These are phyloP conservation scores for Ilyonectria destructans DNA, from an alignment of 2,329 filamentous ascomycete genomes.

Conservation along the genomic window DNA sequence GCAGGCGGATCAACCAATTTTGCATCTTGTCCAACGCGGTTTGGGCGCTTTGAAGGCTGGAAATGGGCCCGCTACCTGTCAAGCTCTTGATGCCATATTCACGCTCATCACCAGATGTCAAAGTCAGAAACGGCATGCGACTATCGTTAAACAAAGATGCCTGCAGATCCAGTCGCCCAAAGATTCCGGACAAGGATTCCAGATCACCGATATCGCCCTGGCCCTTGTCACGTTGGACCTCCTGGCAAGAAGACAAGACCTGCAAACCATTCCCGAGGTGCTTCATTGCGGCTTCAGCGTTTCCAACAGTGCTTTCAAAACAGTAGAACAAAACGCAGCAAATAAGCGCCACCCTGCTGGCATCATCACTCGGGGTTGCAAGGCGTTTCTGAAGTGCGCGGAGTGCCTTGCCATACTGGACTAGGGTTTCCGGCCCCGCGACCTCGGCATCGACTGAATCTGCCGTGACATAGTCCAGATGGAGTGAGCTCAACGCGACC, in stretches of 20 bases:
- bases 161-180: slow-evolving; percentile 38
- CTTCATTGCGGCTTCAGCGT: slow-evolving; percentile 16
- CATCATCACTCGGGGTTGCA: slow-evolving; percentile 1
- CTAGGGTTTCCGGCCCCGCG: slow-evolving; percentile 10
- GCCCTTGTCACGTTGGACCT: background rate
- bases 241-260: slow-evolving; percentile 5
- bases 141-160: slow-evolving; percentile 41
- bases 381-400: slow-evolving; percentile 22
- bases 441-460: background rate
- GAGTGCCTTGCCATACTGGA: slow-evolving; percentile 17
- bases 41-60: slow-evolving; percentile 19
- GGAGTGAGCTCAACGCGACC: slow-evolving; percentile 26
- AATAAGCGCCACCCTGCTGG: slow-evolving; percentile 11
- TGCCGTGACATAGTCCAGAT: slow-evolving; percentile 18
- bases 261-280: slow-evolving; percentile 18
- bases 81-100: background rate
- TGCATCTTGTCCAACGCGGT: slow-evolving; percentile 31
- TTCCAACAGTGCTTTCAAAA: slow-evolving; percentile 24
- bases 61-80: background rate
- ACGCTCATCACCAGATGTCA: background rate
- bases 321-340: slow-evolving; percentile 31
- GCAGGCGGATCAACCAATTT: slow-evolving; percentile 33
- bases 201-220: slow-evolving; percentile 5
- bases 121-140: slow-evolving; percentile 24
- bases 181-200: slow-evolving; percentile 4